A percentile compares a stretch with the other conserved stretches of the same genome.
Conservation (phyloP, 192 early-diverging fungal species). For the Rhizophagus prolifer region DNA sequence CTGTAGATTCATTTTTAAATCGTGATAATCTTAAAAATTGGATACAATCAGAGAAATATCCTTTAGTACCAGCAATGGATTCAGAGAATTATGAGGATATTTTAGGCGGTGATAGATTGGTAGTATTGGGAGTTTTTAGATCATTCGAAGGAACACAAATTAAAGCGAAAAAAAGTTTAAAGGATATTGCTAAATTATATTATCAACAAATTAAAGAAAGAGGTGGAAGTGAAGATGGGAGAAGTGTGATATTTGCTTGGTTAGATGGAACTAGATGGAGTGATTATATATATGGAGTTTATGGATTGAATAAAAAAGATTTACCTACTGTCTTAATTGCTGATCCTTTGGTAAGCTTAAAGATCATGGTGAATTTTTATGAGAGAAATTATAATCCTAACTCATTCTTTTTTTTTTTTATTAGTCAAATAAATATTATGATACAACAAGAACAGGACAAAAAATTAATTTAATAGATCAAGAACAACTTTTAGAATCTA, state of each 20-base stretch:
- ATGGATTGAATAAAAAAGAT: slow-evolving; percentile 35
- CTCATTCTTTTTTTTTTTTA: not conserved
- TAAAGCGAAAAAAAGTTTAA: slow-evolving; percentile 26
- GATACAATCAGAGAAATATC: slow-evolving; percentile 65
- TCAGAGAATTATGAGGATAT: slow-evolving; percentile 67
- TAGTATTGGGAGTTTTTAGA: slow-evolving; percentile 68
- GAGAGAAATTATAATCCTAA: not conserved
- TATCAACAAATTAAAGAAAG: slow-evolving; percentile 27
- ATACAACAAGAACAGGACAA: slow-evolving; percentile 7
- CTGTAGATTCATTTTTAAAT: slow-evolving; percentile 32
- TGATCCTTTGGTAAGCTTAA: slow-evolving; percentile 15
- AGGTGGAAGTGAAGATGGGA: slow-evolving; percentile 8
- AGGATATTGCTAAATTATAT: slow-evolving; percentile 38
- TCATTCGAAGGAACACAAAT: slow-evolving; percentile 30
- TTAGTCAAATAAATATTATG: slow-evolving; percentile 26
- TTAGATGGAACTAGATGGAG: slow-evolving; percentile 62
- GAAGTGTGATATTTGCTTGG: slow-evolving; percentile 58
- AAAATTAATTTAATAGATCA: not conserved
- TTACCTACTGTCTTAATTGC: slow-evolving; percentile 31
- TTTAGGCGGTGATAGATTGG: slow-evolving; percentile 61
- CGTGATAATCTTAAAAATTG: slow-evolving; percentile 52
- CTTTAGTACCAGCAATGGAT: slow-evolving; percentile 63
- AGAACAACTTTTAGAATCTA: slow-evolving; percentile 13
- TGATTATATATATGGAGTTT: slow-evolving; percentile 57
- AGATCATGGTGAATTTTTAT: not conserved